Evolutionary conservation across 2,329 filamentous ascomycete species (phyloP), one percentile per base, ranked within the genome.

Genomic region (Scortechinia acanthostroma): DNA sequence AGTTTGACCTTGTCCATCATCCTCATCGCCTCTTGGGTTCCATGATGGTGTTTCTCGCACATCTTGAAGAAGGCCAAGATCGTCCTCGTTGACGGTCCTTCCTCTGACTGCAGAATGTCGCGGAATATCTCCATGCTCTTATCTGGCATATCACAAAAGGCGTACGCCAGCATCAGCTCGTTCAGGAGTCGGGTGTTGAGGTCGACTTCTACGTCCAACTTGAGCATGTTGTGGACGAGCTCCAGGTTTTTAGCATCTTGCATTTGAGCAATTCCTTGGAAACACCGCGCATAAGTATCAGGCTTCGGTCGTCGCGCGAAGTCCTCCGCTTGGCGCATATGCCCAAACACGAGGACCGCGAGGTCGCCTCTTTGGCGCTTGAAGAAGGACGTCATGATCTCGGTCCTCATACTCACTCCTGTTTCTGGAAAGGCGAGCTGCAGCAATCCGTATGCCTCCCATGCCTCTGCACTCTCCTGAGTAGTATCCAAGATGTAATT

Each of bases 211-310:
- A 40, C 20, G 17, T 40, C 35, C 35, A 40, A 17, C 20, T 40
- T 40, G 10, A 40, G 35, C 35, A 40, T 40, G 35, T 40, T 40
- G 35, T 40, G 35, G 17, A 40, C 35, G 6, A 40, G 35, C 17
- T 40, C 35, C 6, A 40, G 35, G 17, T 40, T 40, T 40, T 40
- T 40, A 6, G 10, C 35, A 40, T 40, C 35, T 6, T 13, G 13
- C 17, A 17, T 19, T 6, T 17, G 35, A 19, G 35, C 35, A 10
- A 40, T 13, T 13, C 35, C 35, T 40, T 40, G 35, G 10, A 40
- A 40, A 17, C 35, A 40, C 10, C 6, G 35, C 14, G 35, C 35
- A 19, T 40, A 40, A 17, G 35, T 40, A 17, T 10, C 6, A 19
- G 35, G 35, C 17, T 40, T 40, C 6, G 35, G 35, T 10, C 35